These are phyloP conservation scores for Saccharomycopsis oosterbeekiorum DNA, from an alignment of 805 yeast species.

Conservation along the genomic window DNA sequence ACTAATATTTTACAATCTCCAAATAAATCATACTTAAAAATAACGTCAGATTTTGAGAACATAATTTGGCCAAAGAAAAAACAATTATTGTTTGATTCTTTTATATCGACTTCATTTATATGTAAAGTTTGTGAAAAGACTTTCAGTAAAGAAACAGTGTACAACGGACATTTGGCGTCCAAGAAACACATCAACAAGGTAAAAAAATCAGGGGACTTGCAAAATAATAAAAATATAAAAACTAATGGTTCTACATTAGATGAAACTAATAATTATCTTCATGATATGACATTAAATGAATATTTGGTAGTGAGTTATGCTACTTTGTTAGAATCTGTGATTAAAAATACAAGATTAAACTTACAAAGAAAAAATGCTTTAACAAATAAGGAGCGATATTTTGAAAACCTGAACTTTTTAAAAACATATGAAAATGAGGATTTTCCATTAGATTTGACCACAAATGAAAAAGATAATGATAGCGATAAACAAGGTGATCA, in stretches of 20 bases:
- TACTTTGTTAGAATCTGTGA: constrained; percentile 29
- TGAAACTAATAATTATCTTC: not conserved
- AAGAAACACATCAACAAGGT: constrained; percentile 59
- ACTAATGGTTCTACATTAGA: not conserved
- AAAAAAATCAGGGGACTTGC: constrained; percentile 12
- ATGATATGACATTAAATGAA: constrained; percentile 26
- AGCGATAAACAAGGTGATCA: constrained; percentile 21
- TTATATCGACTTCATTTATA: constrained; percentile 5
- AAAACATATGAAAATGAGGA: constrained; percentile 6
- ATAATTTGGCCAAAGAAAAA: constrained; percentile 64
- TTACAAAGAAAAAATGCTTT: constrained; percentile 56
- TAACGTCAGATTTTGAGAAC: constrained; percentile 39
- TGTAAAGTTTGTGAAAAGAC: constrained; percentile 57
- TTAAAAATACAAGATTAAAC: constrained; percentile 46
- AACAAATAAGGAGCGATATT: constrained; percentile 57
- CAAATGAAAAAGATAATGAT: constrained; percentile 21
- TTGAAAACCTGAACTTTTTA: constrained; percentile 35
- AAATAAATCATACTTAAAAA: constrained; percentile 21
- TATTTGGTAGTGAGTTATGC: constrained; percentile 31
- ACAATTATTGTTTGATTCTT: constrained; percentile 24
- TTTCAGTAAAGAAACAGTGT: constrained; percentile 59
- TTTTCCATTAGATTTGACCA: constrained; percentile 14
- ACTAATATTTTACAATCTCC: constrained; percentile 40
- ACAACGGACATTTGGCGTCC: constrained; percentile 57
- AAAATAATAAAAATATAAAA: not conserved